Evolutionary conservation across 129 eudicot species (phyloP), one percentile per base, ranked within the genome.

Genomic region (Scalesia atractyloides): DNA sequence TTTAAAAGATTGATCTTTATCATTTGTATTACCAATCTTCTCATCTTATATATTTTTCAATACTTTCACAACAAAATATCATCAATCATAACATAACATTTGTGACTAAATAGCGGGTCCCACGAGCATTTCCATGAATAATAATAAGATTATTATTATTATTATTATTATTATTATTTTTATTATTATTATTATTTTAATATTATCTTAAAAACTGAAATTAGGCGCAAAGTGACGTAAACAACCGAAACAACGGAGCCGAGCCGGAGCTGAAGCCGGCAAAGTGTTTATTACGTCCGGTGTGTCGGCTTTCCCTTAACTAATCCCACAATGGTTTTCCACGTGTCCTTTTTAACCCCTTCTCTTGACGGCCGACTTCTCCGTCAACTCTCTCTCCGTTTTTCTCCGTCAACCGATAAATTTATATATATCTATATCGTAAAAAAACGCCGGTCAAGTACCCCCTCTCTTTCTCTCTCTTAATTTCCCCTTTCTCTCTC

Each of bases 371-470:
- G 84, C 80, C 87, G 79, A 78, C 77, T 70, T 78, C 81, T 77
- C 86, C 86, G 86, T 82, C 86, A 76, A 59, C 80, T 74, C 30
- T 68, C 78, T 73, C 83, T 82, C 83, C 60, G 81, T 83, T 79
- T 83, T 79, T 79, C 84, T 83, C 87, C 87, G 87, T 83, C 87
- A 65, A 75, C 81, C 81, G 78, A 74, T 68, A 64, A 69, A 69
- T 36, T 70, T 41, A 49, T 73, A 49, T 73, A 59, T 74, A 20
- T 53, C 68, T 46, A 15, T 69, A 61, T 73, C 70, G 70, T 73
- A 66, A 68, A 69, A 69, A 73, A 65, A 75, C 75, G 73, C 78
- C 74, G 70, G 66, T 64, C 71, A 69, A 73, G 66, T 30, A 47
- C 69, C 76, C 59, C n/a, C 72, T 12, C 44, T 43, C 76, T 59